phyloP scores from a whole-genome alignment of 1,284 basidiomycete species.

The Marasmius fiardii region DNA sequence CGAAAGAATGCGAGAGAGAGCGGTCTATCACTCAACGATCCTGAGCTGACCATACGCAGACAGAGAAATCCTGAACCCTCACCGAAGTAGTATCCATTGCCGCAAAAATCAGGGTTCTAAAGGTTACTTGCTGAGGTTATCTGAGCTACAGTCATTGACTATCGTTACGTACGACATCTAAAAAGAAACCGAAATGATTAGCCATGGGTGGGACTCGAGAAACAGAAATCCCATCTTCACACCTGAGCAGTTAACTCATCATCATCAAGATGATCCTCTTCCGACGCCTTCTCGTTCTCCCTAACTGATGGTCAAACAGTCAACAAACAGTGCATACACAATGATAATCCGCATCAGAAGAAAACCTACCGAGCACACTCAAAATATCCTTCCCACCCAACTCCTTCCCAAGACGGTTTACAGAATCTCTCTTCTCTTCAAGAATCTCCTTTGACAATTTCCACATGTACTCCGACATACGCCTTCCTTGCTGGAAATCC shows the following conservation, averaged over 20 bases:
- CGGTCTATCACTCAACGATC: slow-evolving; percentile 11
- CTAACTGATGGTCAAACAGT: slow-evolving; percentile 2
- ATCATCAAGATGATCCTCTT: slow-evolving; percentile 7
- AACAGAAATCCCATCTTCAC: neutral
- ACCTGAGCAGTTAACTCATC: slow-evolving; percentile 4
- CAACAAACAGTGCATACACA: too few relatives aligned
- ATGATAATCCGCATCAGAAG: slow-evolving; percentile 16
- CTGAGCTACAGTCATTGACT: neutral
- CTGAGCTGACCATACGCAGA: neutral
- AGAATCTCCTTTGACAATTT: neutral
- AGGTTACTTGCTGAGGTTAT: too few relatives aligned
- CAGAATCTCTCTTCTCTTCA: slow-evolving; percentile 31
- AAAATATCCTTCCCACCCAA: slow-evolving; percentile 44
- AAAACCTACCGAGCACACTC: slow-evolving; percentile 34
- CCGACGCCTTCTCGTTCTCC: slow-evolving; percentile 6
- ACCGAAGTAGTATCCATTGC: slow-evolving; percentile 29
- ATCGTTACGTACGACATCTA: slow-evolving; percentile 12
- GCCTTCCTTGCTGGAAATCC: neutral
- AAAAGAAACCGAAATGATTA: slow-evolving; percentile 2
- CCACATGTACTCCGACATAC: slow-evolving; percentile 8
- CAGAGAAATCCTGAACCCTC: too few relatives aligned
- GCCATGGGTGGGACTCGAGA: too few relatives aligned
- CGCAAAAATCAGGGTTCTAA: slow-evolving; percentile 21
- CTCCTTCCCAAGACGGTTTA: slow-evolving; percentile 26
- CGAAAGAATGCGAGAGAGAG: slow-evolving; percentile 22